Base-by-base conservation (phyloP, 768 basidiomycete genomes). In the Lactarius trivialis region DNA sequence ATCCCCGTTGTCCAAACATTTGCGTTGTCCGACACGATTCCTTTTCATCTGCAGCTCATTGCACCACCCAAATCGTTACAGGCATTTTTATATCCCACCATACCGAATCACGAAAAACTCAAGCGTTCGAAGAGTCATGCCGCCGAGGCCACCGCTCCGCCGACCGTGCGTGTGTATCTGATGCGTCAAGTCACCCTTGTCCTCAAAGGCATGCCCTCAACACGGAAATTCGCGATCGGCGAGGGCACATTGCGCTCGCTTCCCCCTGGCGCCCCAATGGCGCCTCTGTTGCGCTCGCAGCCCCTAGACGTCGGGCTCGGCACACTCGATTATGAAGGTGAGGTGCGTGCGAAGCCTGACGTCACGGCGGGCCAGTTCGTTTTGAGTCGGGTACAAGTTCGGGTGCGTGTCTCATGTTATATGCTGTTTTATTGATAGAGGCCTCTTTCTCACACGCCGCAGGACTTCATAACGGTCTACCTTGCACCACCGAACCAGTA, bases 271-370 rank as follows among this genome's bases (percentile, higher is more conserved):
- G 55, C 50, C 60, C 72, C 65, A 48, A 21, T 26, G n/a, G 65
- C 67, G 58, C 69, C 58, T 65, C 68, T 66, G 61, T 62, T 65
- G 33, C 61, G 64, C 17, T 34, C 60, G 64, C 60, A 14, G 12
- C 26, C 55, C 11, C 66, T 68, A 11, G 72, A 70, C 49, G 66
- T 68, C 26, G 72, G 76, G 53, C 33, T 43, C 11, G 76, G 76
- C 36, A 74, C 79, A 64, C 72, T 87, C 2, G 85, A 87, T 65
- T 89, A 85, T 80, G 82, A 82, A 63, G 86, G 85, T 14, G 78
- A 81, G 59, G 63, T 86, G 15, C 69, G 68, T 32, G 73, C 76
- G 49, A 66, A 70, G 14, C 68, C 74, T n/a, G 73, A 78, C 45
- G 70, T 79, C 48, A 71, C 70, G 0, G 73, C 75, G 48, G 79